Evolutionary conservation across 164 flowering plant genomes (phyloP).

Genomic region (Berberis thunbergii): DNA sequence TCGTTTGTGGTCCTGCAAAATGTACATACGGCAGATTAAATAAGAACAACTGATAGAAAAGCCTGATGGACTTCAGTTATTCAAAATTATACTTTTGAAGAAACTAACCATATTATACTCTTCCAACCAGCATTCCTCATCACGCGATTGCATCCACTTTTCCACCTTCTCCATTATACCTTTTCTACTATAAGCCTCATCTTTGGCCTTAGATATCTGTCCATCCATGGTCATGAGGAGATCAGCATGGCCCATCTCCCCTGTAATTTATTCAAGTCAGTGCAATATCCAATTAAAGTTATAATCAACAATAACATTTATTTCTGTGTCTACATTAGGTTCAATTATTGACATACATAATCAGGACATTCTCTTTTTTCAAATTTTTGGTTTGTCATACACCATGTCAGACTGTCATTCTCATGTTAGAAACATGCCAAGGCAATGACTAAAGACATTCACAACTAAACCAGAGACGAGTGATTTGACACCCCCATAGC

Average conservation of each 20-base stretch:
- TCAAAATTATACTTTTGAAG: not conserved
- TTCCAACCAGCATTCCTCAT: constrained; percentile 92
- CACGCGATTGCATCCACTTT: constrained; percentile 72
- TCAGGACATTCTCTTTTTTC: too few species aligned
- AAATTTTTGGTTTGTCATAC: too few species aligned
- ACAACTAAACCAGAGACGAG: too few species aligned
- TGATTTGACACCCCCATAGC: too few species aligned
- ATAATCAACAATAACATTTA: too few species aligned
- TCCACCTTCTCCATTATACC: constrained; percentile 85
- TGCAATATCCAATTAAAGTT: too few species aligned
- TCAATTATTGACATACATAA: too few species aligned
- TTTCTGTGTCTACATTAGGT: too few species aligned
- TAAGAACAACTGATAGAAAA: not conserved
- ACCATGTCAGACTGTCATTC: too few species aligned
- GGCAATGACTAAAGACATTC: too few species aligned
- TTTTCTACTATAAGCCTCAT: constrained; percentile 79
- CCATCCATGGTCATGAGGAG: constrained; percentile 77
- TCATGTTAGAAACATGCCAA: too few species aligned
- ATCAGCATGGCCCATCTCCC: constrained; percentile 80
- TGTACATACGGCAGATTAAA: not conserved
- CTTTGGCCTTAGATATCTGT: constrained; percentile 65
- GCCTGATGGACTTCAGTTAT: not conserved
- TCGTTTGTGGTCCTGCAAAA: constrained; percentile 22
- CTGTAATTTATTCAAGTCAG: constrained; percentile 21
- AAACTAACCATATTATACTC: constrained; percentile 69